Base-by-base conservation (phyloP, 495 filamentous ascomycete genomes). In the Talaromyces stipitatus region DNA sequence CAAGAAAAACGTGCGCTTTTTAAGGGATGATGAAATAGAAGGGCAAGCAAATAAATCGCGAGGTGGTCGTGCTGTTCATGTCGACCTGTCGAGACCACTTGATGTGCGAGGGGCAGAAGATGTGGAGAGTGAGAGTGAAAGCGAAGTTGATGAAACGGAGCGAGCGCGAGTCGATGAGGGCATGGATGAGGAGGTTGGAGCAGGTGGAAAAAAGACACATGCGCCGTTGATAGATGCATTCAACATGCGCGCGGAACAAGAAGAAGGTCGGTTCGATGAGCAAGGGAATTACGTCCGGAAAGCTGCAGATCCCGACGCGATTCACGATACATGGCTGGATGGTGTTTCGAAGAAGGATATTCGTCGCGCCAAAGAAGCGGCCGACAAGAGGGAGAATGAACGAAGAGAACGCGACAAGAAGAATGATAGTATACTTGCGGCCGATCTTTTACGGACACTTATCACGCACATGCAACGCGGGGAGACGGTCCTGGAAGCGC, bases 141-240 rank as follows among this genome's bases (percentile, higher is more conserved):
- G 82, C 59, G 85, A 86, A 16, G 85, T 88, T 29, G 87, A 82
- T 27, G 87, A 91, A 45, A 87, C 88, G 59, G 85, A 88, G 33
- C 73, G 86, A 43, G 85, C 85, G 4, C 86, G 80, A 52, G 75
- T 83, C 47, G 85, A 87, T 55, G 82, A 81, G 16, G 87, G 83
- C 2, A 62, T 95, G 4, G 92, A 95, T 62, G 86, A 90, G 50
- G 94, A 97, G 68, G 72, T 98, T 28, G 95, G 95, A 2, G 85
- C 88, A 2, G 95, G 94, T 6, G 85, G 85, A 1, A 86, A 91
- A 62, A 97, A 97, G 71, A 91, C 88, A 66, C 90, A 95, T 68
- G 95, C 95, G 14, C 94, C 94, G n/a, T 86, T 94, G 62, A 78
- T 97, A 24, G 94, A 97, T 70, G 94, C 91, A 0, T 98, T 98